Conservation (phyloP, 148 eudicot species). For the Rhododendron simsii region DNA sequence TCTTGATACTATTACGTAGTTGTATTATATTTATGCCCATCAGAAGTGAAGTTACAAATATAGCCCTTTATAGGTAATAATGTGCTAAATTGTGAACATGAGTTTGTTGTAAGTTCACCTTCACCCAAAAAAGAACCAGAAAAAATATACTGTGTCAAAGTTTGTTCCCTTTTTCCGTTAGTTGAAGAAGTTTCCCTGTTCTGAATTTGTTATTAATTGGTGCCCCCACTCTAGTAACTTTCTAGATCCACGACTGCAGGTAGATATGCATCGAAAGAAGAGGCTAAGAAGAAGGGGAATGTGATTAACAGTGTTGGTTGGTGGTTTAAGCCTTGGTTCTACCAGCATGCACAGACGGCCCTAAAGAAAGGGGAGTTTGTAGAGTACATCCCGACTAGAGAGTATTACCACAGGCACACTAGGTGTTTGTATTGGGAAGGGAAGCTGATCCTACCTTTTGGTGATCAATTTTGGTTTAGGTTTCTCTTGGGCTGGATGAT, state of each 20-base stretch:
- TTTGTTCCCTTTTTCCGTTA: background rate
- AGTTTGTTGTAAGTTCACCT: background rate
- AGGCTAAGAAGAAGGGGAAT: constrained; percentile 77
- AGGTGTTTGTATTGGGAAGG: constrained; percentile 94
- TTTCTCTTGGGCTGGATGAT: constrained; percentile 80
- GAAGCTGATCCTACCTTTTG: constrained; percentile 86
- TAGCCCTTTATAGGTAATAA: background rate
- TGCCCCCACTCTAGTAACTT: background rate
- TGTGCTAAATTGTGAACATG: background rate
- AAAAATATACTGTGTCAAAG: background rate
- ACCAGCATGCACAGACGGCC: constrained; percentile 76
- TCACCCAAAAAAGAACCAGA: background rate
- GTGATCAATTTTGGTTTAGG: constrained; percentile 87
- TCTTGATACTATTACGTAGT: background rate
- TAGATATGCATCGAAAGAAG: constrained; percentile 63
- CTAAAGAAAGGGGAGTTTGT: constrained; percentile 72
- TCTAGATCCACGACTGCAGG: constrained; percentile 24
- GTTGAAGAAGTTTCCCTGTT: background rate
- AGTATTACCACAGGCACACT: constrained; percentile 93
- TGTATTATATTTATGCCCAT: background rate
- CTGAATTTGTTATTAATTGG: background rate
- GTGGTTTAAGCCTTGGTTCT: constrained; percentile 97
- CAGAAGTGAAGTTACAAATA: background rate
- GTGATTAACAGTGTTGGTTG: constrained; percentile 61
- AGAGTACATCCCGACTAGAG: constrained; percentile 89